These are phyloP conservation scores for Trichoderma harzianum DNA, from an alignment of 2,329 filamentous ascomycete species.

Conservation along the genomic window DNA sequence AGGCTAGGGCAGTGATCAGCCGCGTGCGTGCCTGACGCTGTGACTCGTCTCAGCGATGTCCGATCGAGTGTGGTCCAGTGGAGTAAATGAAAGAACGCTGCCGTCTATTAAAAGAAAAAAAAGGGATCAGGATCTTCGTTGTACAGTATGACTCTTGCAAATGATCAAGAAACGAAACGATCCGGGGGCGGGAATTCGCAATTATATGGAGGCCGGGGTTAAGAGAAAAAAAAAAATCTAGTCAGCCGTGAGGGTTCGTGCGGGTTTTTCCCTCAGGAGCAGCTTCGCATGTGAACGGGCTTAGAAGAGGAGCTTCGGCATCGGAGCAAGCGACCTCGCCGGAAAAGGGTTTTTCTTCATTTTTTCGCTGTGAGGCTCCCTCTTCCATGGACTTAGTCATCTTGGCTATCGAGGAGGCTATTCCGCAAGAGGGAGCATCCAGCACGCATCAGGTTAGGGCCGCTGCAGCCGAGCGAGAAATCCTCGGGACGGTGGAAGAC, in stretches of 20 bases:
- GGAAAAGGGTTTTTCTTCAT: background rate
- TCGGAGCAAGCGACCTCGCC: slow-evolving; percentile 6
- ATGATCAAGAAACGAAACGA: background rate
- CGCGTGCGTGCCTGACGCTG: slow-evolving; percentile 12
- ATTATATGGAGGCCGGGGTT: background rate
- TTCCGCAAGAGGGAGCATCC: slow-evolving; percentile 1
- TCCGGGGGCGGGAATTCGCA: background rate
- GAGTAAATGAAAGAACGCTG: background rate
- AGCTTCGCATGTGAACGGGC: slow-evolving; percentile 7
- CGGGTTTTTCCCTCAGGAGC: background rate
- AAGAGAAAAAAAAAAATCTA: background rate
- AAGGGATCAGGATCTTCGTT: background rate
- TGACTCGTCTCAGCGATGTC: background rate
- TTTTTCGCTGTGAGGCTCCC: background rate
- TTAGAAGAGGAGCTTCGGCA: slow-evolving; percentile 7
- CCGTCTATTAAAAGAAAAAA: background rate
- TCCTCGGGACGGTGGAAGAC: slow-evolving; percentile 25
- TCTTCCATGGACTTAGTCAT: background rate
- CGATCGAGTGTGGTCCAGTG: background rate
- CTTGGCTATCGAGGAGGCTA: background rate
- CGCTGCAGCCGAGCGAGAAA: slow-evolving; percentile 28
- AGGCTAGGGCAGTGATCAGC: slow-evolving; percentile 14
- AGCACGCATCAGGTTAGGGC: slow-evolving; percentile 15
- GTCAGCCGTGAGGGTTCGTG: background rate
- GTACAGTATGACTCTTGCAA: background rate